Evolutionary conservation across 208 protist genomes (phyloP), one percentile per base, ranked within the genome.

Genomic region (Crithidia mellificae): DNA sequence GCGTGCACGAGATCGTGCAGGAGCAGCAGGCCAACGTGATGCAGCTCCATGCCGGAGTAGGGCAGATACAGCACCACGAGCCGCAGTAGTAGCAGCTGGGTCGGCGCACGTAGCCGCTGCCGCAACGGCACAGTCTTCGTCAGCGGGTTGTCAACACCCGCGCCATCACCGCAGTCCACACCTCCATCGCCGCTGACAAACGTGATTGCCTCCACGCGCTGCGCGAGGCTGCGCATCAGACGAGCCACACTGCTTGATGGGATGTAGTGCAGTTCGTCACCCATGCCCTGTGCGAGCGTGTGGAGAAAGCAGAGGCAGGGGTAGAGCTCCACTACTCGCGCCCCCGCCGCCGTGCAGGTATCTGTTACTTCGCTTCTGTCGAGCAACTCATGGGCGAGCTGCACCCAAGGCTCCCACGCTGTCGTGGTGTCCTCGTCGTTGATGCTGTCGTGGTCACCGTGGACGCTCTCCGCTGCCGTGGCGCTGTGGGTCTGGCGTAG

Each of bases 241-340:
- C 54, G 46, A 3, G 9, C 3, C 44, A 70, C 29, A n/a, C 41
- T 19, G 32, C 39, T 55, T 20, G 38, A 39, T 63, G 63, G 70
- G 22, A 76, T 24, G 15, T 6, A 24, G 8, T 41, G 22, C 32
- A 65, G 22, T 7, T 39, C 50, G 15, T 25, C 22, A 1, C 34
- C 32, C 70, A 76, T 52, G 2, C 70, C 63, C 2, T 24, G 19
- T 9, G 56, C 70, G 11, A 76, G 55, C 2, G 63, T 51, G 25
- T 65, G 54, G 29, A 76, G 50, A 25, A 61, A 70, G 27, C 47
- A 53, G n/a, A 76, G 63, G 43, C 59, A 52, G 49, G n/a, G 29
- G 47, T 49, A 65, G 22, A 76, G 62, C 8, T 61, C 50, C 20
- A 67, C 22, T 7, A 15, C 64, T 34, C 12, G 25, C 39, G 20